Conservation (phyloP, 1,139 yeast genomes). For the Wickerhamomyces sp. region DNA sequence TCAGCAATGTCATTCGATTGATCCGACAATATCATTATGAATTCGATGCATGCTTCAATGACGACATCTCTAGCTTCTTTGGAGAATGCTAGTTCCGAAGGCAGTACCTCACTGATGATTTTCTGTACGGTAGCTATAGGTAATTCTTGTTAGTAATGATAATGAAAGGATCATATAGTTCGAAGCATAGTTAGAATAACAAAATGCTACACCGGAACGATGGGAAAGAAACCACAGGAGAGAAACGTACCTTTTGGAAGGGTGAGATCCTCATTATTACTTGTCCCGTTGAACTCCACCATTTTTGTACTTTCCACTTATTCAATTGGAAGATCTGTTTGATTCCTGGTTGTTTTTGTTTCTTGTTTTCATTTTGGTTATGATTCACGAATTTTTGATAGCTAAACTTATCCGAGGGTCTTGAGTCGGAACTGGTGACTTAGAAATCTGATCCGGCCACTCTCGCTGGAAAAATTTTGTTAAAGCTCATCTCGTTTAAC, state of each 20-base stretch:
- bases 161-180: background rate
- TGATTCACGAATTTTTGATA: no score
- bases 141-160: constrained; percentile 24
- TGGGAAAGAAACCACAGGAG: background rate
- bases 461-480: no score
- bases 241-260: constrained; percentile 27
- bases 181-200: background rate
- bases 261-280: constrained; percentile 26
- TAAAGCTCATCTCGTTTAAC: background rate
- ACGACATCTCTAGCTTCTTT: constrained; percentile 94
- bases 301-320: background rate
- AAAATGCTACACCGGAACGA: background rate
- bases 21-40: constrained; percentile 88
- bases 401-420: no score
- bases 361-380: no score
- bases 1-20: constrained; percentile 97
- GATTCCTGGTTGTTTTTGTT: no score
- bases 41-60: constrained; percentile 94
- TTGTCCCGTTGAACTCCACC: constrained; percentile 25
- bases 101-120: constrained; percentile 84
- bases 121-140: constrained; percentile 87
- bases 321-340: no score
- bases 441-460: no score
- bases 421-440: no score
- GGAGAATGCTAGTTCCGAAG: constrained; percentile 79